Conservation (phyloP, 371 early-diverging fungal species). For the Umbelopsis sp. region DNA sequence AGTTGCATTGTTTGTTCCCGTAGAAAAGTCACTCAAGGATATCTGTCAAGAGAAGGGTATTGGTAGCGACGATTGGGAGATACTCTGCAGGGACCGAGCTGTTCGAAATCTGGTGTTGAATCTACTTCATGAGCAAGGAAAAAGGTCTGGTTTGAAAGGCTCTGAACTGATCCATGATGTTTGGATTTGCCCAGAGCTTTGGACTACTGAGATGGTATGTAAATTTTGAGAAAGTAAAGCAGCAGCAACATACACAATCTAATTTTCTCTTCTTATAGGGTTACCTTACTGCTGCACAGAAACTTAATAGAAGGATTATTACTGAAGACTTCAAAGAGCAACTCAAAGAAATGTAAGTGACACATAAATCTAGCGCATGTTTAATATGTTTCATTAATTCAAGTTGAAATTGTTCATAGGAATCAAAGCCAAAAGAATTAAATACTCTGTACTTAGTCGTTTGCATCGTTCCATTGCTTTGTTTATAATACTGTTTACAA, state of each 20-base stretch:
- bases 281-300: slow-evolving; percentile 90
- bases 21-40: slow-evolving; percentile 53
- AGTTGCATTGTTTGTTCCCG: slow-evolving; percentile 77
- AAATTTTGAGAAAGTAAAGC: slow-evolving; percentile 10
- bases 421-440: slow-evolving; percentile 8
- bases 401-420: background rate
- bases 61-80: slow-evolving; percentile 34
- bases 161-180: slow-evolving; percentile 77
- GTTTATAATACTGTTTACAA: background rate
- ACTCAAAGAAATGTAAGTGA: slow-evolving; percentile 66
- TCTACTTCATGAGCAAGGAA: slow-evolving; percentile 36
- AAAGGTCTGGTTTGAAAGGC: slow-evolving; percentile 58
- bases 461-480: background rate
- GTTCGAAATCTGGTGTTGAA: slow-evolving; percentile 28
- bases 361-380: background rate
- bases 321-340: slow-evolving; percentile 59
- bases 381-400: background rate
- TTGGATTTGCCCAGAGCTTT: slow-evolving; percentile 74
- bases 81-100: slow-evolving; percentile 29
- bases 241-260: background rate
- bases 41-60: slow-evolving; percentile 35
- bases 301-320: slow-evolving; percentile 86
- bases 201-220: slow-evolving; percentile 85
- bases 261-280: slow-evolving; percentile 34
- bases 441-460: background rate